Conservation (phyloP, 805 yeast genomes). For the Barnettozyma wickerhamii region DNA sequence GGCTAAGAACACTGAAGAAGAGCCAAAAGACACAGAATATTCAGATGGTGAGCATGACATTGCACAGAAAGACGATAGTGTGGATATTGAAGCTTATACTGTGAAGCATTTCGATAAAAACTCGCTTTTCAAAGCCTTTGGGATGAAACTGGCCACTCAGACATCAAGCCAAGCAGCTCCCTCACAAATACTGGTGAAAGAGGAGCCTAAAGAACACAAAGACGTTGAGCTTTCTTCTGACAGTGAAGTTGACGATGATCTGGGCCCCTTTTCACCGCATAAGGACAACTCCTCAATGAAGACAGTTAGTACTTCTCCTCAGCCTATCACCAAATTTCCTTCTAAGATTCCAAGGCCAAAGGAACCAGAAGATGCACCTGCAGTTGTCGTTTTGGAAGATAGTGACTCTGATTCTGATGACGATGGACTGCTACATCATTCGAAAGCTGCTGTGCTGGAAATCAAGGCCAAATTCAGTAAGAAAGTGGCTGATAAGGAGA, state of each 20-base stretch:
- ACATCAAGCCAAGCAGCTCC: constrained; percentile 7
- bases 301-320: not conserved
- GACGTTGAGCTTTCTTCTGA: constrained; percentile 11
- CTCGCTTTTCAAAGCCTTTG: constrained; percentile 22
- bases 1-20: constrained; percentile 8
- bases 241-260: constrained; percentile 11
- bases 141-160: constrained; percentile 1
- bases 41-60: constrained; percentile 14
- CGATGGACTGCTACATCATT: constrained; percentile 11
- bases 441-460: constrained; percentile 33
- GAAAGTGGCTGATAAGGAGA: constrained; percentile 12
- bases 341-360: no score
- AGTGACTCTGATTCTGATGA: constrained; percentile 21
- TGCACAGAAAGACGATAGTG: not conserved
- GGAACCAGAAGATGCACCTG: constrained; percentile 4
- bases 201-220: not conserved
- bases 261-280: constrained; percentile 3
- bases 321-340: no score
- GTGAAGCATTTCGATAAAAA: constrained; percentile 19
- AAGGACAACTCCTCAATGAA: not conserved
- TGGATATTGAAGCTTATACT: constrained; percentile 12
- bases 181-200: constrained; percentile 8
- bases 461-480: constrained; percentile 32
- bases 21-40: constrained; percentile 8
- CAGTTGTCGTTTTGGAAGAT: constrained; percentile 17